Evolutionary conservation across 257 asterid genomes (phyloP).

Genomic region (Anisodus tanguticus): DNA sequence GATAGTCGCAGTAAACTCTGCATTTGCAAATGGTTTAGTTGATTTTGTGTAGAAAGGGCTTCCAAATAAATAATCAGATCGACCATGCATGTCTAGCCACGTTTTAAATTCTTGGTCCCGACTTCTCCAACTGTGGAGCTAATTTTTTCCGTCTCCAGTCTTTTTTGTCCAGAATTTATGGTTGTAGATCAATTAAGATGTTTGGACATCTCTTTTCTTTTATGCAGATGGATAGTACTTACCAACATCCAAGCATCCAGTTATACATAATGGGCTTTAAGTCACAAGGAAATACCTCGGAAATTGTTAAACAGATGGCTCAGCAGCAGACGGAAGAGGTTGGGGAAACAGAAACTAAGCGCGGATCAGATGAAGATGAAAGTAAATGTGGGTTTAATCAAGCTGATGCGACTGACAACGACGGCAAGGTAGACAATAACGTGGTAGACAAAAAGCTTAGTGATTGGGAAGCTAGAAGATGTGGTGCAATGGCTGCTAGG

Average conservation of each 20-base stretch:
- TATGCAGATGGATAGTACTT: constrained; percentile 81
- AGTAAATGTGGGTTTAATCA: constrained; percentile 33
- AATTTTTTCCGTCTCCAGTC: background rate
- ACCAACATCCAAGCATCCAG: constrained; percentile 94
- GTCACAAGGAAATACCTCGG: constrained; percentile 41
- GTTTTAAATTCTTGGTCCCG: background rate
- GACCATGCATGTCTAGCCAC: background rate
- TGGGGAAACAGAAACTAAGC: constrained; percentile 42
- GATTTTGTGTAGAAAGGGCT: background rate
- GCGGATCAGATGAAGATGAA: constrained; percentile 53
- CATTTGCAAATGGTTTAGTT: background rate
- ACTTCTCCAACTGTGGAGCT: background rate
- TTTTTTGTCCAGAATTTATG: background rate
- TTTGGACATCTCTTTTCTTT: background rate
- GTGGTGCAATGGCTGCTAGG: constrained; percentile 95
- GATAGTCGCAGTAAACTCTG: background rate
- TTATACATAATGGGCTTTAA: constrained; percentile 72
- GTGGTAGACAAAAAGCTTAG: constrained; percentile 48
- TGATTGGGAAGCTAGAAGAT: constrained; percentile 91
- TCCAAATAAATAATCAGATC: background rate
- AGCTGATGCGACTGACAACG: constrained; percentile 34
- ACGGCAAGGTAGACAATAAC: constrained; percentile 33
- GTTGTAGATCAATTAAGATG: background rate
- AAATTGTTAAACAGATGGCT: constrained; percentile 34
- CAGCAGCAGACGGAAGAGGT: constrained; percentile 40